phyloP scores from a whole-genome alignment of 2,329 filamentous ascomycete genomes.

The Penicillium digitatum region DNA sequence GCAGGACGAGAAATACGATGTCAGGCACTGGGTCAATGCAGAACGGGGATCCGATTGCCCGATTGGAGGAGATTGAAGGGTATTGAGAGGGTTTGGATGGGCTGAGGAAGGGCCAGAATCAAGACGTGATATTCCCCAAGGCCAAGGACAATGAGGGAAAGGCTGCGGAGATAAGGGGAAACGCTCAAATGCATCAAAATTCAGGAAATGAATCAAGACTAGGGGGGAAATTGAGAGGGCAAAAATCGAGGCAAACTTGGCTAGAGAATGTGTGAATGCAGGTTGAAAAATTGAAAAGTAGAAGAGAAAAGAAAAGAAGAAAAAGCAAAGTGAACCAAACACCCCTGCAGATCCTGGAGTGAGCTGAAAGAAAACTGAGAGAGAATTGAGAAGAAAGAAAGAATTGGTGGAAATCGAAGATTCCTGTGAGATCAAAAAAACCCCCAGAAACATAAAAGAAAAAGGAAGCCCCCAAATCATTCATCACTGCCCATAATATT shows the following conservation, averaged over 20 bases:
- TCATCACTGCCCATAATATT: conserved; percentile 55
- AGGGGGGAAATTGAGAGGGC: neutral
- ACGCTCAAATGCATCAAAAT: conserved; percentile 27
- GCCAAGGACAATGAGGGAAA: conserved; percentile 7
- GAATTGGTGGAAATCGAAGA: neutral
- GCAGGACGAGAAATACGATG: conserved; percentile 11
- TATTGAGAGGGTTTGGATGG: neutral
- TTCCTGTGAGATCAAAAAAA: neutral
- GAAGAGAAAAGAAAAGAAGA: neutral
- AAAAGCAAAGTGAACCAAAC: conserved; percentile 1
- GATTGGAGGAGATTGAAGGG: conserved; percentile 1
- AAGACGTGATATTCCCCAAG: conserved; percentile 12
- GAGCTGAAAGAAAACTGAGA: conserved; percentile 3
- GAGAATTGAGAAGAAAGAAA: conserved; percentile 11
- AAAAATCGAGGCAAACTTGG: conserved; percentile 1
- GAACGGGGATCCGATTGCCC: neutral
- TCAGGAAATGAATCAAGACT: conserved; percentile 16
- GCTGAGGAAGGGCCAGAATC: conserved; percentile 17
- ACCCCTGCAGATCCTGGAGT: conserved; percentile 15
- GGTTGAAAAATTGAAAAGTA: neutral
- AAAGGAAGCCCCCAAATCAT: neutral
- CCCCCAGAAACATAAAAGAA: conserved; percentile 5
- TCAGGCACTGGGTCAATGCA: conserved; percentile 13
- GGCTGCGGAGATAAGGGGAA: conserved; percentile 18
- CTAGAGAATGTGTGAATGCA: conserved; percentile 9